A percentile compares a stretch with the other conserved stretches of the same genome.
Conservation (phyloP, 164 flowering plant genomes). For the Magnolia sinica region DNA sequence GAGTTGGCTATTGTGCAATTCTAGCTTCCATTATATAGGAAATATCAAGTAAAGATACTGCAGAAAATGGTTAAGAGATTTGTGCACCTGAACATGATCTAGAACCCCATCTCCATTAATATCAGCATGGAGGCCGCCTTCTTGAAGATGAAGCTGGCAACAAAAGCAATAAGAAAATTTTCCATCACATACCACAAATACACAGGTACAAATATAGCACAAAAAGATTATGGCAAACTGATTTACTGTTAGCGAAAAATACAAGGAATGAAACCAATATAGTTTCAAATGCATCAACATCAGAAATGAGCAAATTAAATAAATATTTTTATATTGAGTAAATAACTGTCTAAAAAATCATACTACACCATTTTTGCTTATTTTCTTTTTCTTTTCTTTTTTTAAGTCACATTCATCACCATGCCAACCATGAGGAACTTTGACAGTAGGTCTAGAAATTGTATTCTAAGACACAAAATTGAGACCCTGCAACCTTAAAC, state of each 20-base stretch:
- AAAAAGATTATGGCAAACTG: background rate
- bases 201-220: background rate
- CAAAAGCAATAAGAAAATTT: slow-evolving; percentile 7
- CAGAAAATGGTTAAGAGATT: background rate
- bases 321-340: background rate
- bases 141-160: slow-evolving; percentile 91
- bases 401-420: no score
- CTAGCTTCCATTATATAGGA: background rate
- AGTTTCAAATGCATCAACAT: background rate
- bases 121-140: slow-evolving; percentile 99
- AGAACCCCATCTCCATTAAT: slow-evolving; percentile 97
- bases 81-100: slow-evolving; percentile 91
- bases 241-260: background rate
- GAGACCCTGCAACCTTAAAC: no score
- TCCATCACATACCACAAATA: slow-evolving; percentile 5
- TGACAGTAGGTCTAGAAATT: no score
- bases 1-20: background rate
- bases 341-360: no score
- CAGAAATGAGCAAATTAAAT: background rate
- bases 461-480: no score
- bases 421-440: no score
- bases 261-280: background rate
- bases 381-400: no score
- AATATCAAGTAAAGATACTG: background rate
- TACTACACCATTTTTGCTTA: no score